Conservation (phyloP, 108 stramenopile genomes). For the Skeletonema marinoi region DNA sequence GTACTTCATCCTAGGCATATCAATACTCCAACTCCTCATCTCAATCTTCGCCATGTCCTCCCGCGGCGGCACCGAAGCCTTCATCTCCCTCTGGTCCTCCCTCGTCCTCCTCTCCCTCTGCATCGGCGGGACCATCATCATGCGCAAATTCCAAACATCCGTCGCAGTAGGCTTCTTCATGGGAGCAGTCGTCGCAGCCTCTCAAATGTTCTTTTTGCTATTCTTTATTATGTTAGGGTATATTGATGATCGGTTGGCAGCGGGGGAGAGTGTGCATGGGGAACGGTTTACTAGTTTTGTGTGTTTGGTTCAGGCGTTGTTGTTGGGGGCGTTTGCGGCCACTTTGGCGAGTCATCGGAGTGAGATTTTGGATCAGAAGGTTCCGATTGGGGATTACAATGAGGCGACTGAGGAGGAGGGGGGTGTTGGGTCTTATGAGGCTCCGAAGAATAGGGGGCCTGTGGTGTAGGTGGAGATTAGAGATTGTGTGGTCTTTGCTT, state of each 20-base stretch:
- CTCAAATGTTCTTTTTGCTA: constrained; percentile 84
- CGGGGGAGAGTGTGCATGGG: constrained; percentile 53
- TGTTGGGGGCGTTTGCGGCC: constrained; percentile 80
- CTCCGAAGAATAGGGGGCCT: constrained; percentile 50
- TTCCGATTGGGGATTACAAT: constrained; percentile 27
- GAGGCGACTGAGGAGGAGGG: too few relatives aligned
- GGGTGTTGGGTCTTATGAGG: constrained; percentile 18
- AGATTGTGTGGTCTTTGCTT: too few relatives aligned
- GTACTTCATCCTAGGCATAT: constrained; percentile 84
- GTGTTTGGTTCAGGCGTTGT: constrained; percentile 63
- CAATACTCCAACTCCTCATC: constrained; percentile 63
- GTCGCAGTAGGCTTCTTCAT: constrained; percentile 89
- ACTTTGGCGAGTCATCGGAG: constrained; percentile 81
- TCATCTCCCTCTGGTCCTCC: constrained; percentile 76
- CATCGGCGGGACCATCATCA: constrained; percentile 89
- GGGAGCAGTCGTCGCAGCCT: constrained; percentile 68
- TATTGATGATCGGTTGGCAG: constrained; percentile 56
- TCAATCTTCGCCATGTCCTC: constrained; percentile 71
- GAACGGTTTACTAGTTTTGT: constrained; percentile 71
- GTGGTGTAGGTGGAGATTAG: too few relatives aligned
- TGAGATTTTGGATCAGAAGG: constrained; percentile 77
- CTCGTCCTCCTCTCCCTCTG: constrained; percentile 65
- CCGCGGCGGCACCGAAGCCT: constrained; percentile 68
- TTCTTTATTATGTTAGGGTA: constrained; percentile 69
- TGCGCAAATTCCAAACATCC: constrained; percentile 88